These are phyloP conservation scores for Huntiella abstrusa DNA, from an alignment of 2,329 filamentous ascomycete species.

Conservation along the genomic window DNA sequence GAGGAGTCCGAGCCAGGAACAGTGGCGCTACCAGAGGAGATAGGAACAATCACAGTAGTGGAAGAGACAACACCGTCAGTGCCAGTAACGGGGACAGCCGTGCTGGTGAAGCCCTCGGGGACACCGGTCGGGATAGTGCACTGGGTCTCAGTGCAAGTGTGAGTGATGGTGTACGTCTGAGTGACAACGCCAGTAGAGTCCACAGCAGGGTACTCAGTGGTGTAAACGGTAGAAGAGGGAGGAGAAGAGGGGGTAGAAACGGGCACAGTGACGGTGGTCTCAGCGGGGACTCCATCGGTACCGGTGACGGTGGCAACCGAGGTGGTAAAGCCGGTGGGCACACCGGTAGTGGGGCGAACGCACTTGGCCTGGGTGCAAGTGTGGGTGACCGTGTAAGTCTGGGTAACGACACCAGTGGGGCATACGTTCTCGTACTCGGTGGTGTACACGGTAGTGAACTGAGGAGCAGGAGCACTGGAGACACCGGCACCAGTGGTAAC, in stretches of 20 bases:
- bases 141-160: constrained; percentile 9
- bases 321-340: constrained; percentile 10
- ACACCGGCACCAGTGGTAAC: not conserved
- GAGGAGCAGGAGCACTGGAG: not conserved
- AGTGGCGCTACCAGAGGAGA: constrained; percentile 4
- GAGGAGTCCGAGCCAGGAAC: not conserved
- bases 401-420: constrained; percentile 9
- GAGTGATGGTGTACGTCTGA: constrained; percentile 11
- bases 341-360: constrained; percentile 5
- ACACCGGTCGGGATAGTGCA: constrained; percentile 4
- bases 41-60: constrained; percentile 2
- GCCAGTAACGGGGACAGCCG: constrained; percentile 2
- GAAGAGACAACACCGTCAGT: not conserved
- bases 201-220: constrained; percentile 9
- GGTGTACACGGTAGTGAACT: constrained; percentile 6
- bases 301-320: not conserved
- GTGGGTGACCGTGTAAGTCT: constrained; percentile 12
- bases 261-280: not conserved
- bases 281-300: not conserved
- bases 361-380: constrained; percentile 6
- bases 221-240: constrained; percentile 6
- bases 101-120: constrained; percentile 11
- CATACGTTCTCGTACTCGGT: constrained; percentile 9
- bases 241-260: not conserved
- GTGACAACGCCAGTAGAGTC: constrained; percentile 9